Conservation (phyloP, 257 asterid species). For the Schizonepeta tenuifolia region DNA sequence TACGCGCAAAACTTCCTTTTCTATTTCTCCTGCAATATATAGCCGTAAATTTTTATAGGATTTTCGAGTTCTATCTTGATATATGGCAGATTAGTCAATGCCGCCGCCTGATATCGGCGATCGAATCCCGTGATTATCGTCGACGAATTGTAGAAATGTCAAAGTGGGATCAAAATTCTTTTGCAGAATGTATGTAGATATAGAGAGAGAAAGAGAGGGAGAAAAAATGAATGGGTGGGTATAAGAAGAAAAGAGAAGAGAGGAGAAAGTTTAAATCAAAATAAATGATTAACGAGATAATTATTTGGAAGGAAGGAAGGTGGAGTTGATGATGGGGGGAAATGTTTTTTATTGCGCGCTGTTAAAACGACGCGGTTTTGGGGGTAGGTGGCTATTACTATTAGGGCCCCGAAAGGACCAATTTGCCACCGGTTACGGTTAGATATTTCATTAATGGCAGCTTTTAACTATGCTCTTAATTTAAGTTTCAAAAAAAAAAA, state of each 20-base stretch:
- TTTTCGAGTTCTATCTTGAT: slow-evolving; percentile 17
- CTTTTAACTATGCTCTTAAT: not conserved
- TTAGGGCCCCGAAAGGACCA: slow-evolving; percentile 37
- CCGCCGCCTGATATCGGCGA: slow-evolving; percentile 13
- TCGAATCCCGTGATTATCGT: slow-evolving; percentile 24
- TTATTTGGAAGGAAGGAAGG: not conserved
- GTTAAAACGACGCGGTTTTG: slow-evolving; percentile 35
- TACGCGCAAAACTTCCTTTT: slow-evolving; percentile 13
- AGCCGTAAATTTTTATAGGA: not conserved
- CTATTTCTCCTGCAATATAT: slow-evolving; percentile 7
- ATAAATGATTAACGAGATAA: slow-evolving; percentile 20
- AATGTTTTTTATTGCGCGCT: slow-evolving; percentile 26
- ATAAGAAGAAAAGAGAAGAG: slow-evolving; percentile 28
- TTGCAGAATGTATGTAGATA: slow-evolving; percentile 24
- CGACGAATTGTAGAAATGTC: slow-evolving; percentile 38
- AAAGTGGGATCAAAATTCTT: slow-evolving; percentile 26
- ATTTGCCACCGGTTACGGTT: slow-evolving; percentile 30
- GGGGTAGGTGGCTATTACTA: slow-evolving; percentile 16
- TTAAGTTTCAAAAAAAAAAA: too few relatives aligned
- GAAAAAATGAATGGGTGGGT: slow-evolving; percentile 31
- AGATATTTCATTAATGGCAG: not conserved
- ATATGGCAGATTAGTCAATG: slow-evolving; percentile 35
- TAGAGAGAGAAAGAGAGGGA: slow-evolving; percentile 28
- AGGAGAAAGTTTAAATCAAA: slow-evolving; percentile 13
- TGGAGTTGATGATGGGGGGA: slow-evolving; percentile 25